phyloP scores from a whole-genome alignment of 2,329 filamentous ascomycete species.

The Fusarium compactum region DNA sequence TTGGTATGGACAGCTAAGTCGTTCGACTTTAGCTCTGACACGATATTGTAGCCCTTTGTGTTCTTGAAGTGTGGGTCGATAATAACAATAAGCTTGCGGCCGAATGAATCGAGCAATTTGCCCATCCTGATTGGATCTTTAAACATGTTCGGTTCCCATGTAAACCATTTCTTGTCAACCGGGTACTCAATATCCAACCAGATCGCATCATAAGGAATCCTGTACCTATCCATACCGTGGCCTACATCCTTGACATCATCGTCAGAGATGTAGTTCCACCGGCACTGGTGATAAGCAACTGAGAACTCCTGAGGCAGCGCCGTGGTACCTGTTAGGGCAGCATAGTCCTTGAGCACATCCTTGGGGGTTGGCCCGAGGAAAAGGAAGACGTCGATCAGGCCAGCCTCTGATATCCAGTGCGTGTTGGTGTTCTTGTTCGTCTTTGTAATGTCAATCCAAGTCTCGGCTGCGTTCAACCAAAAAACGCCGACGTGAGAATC shows the following conservation, averaged over 20 bases:
- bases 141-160: constrained; percentile 92
- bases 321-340: constrained; percentile 90
- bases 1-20: constrained; percentile 90
- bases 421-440: constrained; percentile 82
- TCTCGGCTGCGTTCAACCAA: constrained; percentile 97
- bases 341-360: constrained; percentile 84
- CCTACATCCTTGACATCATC: constrained; percentile 98
- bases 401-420: constrained; percentile 96
- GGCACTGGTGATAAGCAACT: constrained; percentile 95
- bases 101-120: constrained; percentile 84
- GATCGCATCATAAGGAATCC: constrained; percentile 98
- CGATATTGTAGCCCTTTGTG: constrained; percentile 78
- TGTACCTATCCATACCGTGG: constrained; percentile 92
- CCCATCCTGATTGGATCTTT: constrained; percentile 88
- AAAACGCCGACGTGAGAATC: constrained; percentile 95
- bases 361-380: constrained; percentile 90
- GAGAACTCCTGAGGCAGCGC: constrained; percentile 93
- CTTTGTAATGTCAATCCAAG: constrained; percentile 96
- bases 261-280: constrained; percentile 98
- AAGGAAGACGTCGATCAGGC: constrained; percentile 91
- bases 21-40: constrained; percentile 85
- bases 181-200: constrained; percentile 99
- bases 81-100: constrained; percentile 91
- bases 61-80: constrained; percentile 99
- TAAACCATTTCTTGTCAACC: constrained; percentile 97